Conservation (phyloP, 2,329 filamentous ascomycete species). For the Sporothrix brunneoviolacea region DNA sequence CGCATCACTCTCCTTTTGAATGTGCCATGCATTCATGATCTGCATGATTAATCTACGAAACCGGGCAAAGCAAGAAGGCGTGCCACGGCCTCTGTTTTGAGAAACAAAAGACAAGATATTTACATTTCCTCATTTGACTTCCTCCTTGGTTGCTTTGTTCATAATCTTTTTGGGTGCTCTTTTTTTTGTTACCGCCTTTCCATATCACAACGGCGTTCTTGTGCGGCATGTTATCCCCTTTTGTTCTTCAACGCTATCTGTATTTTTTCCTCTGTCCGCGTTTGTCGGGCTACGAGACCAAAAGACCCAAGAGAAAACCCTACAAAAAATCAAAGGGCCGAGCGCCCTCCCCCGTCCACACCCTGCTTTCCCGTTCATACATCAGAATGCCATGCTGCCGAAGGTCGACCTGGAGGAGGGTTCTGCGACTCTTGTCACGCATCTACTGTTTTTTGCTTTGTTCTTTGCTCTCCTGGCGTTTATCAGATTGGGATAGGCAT, state of each 20-base stretch:
- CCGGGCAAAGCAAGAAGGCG: not conserved
- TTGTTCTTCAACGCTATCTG: not conserved
- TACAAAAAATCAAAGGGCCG: no score
- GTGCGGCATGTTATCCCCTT: not conserved
- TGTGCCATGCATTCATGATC: slow-evolving; percentile 18
- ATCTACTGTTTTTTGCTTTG: no score
- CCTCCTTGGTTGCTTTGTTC: not conserved
- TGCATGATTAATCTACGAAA: slow-evolving; percentile 17
- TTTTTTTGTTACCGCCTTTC: not conserved
- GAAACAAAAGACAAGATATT: not conserved
- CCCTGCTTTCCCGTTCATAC: no score
- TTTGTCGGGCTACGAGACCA: no score
- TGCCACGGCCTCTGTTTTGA: not conserved
- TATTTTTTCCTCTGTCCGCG: not conserved
- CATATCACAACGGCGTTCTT: not conserved
- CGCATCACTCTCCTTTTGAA: slow-evolving; percentile 3
- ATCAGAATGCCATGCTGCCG: no score
- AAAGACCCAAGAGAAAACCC: no score
- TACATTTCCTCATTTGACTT: not conserved
- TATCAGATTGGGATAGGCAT: no score
- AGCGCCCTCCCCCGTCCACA: no score
- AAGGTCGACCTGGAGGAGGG: no score
- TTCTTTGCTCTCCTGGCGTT: no score
- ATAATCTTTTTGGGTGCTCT: not conserved
- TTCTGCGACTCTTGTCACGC: no score